These are phyloP conservation scores for Metroxylon sagu DNA, from an alignment of 176 grass and related monocot species.

Conservation along the genomic window DNA sequence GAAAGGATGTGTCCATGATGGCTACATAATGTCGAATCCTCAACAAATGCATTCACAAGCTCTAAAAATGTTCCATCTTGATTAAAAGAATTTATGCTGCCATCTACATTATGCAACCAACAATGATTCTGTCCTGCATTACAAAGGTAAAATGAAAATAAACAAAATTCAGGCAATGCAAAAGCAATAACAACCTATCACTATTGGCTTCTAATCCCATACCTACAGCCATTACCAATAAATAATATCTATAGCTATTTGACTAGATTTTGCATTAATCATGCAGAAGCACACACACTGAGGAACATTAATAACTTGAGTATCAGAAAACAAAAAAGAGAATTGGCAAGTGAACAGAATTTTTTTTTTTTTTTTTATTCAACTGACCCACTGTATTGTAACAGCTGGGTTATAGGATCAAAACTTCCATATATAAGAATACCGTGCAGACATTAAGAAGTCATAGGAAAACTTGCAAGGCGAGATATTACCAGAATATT, in stretches of 20 bases:
- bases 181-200: no score
- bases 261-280: no score
- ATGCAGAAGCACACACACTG: no score
- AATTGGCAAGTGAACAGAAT: no score
- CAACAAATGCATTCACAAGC: slow-evolving; percentile 27
- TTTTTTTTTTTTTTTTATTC: no score
- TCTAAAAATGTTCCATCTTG: slow-evolving; percentile 32
- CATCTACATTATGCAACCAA: slow-evolving; percentile 42
- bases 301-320: no score
- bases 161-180: neutral
- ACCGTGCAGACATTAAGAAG: neutral
- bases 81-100: slow-evolving; percentile 24
- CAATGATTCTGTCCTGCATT: slow-evolving; percentile 34
- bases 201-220: no score
- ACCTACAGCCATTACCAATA: no score
- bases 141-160: slow-evolving; percentile 8
- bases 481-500: neutral
- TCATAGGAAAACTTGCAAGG: neutral
- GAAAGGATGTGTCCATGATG: slow-evolving; percentile 10
- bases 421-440: neutral
- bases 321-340: no score
- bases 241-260: no score
- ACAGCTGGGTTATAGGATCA: no score
- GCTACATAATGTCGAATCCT: slow-evolving; percentile 1
- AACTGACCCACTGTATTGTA: no score